A percentile compares a stretch with the other conserved stretches of the same genome.
Evolutionary conservation across 164 flowering plant species (phyloP).

Genomic region (Aristolochia californica): DNA sequence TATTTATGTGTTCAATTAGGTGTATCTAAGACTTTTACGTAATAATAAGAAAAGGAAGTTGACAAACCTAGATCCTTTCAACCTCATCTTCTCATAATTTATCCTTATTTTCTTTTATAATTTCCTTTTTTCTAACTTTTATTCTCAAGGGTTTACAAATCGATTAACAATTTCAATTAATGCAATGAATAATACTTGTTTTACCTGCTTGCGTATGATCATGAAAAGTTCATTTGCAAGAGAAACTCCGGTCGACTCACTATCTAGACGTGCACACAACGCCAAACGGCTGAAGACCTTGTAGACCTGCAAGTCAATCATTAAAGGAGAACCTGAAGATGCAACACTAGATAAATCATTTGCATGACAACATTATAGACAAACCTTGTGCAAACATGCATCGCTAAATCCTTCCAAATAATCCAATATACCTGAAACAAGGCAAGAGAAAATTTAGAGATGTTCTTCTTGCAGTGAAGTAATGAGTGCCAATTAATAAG

Average conservation of each 20-base stretch:
- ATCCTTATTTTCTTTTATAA: too few relatives aligned
- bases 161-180: too few relatives aligned
- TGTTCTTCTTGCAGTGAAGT: not conserved
- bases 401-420: constrained; percentile 65
- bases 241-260: constrained; percentile 39
- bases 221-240: constrained; percentile 72
- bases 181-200: not conserved
- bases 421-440: constrained; percentile 57
- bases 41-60: too few relatives aligned
- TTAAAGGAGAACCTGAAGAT: not conserved
- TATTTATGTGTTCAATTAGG: too few relatives aligned
- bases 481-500: not conserved
- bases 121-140: too few relatives aligned
- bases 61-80: too few relatives aligned
- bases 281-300: constrained; percentile 65
- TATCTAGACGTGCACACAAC: constrained; percentile 31
- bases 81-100: too few relatives aligned
- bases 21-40: too few relatives aligned
- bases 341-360: not conserved
- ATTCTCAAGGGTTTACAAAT: too few relatives aligned
- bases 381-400: constrained; percentile 55
- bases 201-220: constrained; percentile 83
- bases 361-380: not conserved
- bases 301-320: constrained; percentile 46
- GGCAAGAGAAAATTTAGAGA: not conserved